A percentile compares a stretch with the other conserved stretches of the same genome.
Evolutionary conservation across 2,329 filamentous ascomycete genomes (phyloP).

Genomic region (Aspergillus terreus): DNA sequence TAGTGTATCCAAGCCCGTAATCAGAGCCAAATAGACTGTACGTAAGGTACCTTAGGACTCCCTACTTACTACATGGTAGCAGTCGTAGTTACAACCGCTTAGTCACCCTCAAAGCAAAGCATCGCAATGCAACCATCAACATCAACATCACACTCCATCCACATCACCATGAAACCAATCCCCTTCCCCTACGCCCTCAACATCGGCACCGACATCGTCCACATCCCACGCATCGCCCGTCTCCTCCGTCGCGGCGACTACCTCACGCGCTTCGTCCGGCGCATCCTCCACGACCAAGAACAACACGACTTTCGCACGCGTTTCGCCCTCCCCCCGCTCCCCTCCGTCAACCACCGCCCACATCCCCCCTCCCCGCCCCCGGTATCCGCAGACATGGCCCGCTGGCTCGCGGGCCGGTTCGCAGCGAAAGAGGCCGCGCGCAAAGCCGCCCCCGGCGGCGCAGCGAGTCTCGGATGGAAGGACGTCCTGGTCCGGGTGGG

Average conservation of each 20-base stretch:
- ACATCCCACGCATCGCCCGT: slow-evolving; percentile 60
- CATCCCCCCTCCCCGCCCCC: background rate
- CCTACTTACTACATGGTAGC: background rate
- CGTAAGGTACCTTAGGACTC: too few species aligned
- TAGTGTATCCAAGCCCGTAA: too few species aligned
- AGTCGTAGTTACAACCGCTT: background rate
- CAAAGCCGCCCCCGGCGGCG: slow-evolving; percentile 60
- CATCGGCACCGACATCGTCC: slow-evolving; percentile 77
- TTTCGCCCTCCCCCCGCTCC: slow-evolving; percentile 20
- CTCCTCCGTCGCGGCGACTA: slow-evolving; percentile 45
- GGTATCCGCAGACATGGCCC: slow-evolving; percentile 30
- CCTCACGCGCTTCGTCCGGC: slow-evolving; percentile 35
- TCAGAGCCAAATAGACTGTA: background rate
- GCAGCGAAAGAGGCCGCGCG: slow-evolving; percentile 73
- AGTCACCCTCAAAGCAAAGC: too few species aligned
- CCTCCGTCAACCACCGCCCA: background rate
- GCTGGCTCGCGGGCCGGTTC: slow-evolving; percentile 52
- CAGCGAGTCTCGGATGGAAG: slow-evolving; percentile 58
- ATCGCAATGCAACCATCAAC: background rate
- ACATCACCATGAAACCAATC: slow-evolving; percentile 27
- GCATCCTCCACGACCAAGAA: slow-evolving; percentile 40
- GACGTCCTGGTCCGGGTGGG: slow-evolving; percentile 50
- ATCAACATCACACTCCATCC: background rate
- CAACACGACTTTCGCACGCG: slow-evolving; percentile 34
- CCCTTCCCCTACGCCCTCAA: slow-evolving; percentile 63